Evolutionary conservation across 352 stramenopile genomes (phyloP).

Genomic region (Pythium pyrilobum): DNA sequence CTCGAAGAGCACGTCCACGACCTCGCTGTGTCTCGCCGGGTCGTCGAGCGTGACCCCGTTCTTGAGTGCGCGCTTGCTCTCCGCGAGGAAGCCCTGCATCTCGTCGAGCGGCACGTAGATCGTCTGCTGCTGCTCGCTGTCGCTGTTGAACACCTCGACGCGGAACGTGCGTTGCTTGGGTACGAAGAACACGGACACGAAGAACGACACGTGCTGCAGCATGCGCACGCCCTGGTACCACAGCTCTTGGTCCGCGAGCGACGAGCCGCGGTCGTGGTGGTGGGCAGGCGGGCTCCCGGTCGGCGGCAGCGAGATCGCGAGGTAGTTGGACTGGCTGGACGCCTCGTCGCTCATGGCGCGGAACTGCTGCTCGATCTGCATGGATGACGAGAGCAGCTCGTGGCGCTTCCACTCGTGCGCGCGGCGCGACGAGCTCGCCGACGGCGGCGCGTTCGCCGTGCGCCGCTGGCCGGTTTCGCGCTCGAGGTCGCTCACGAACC

Average conservation of each 20-base stretch:
- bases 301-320: constrained; percentile 7
- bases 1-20: constrained; percentile 59
- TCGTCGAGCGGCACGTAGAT: constrained; percentile 63
- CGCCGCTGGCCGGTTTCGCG: constrained; percentile 60
- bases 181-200: constrained; percentile 67
- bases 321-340: constrained; percentile 2
- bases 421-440: constrained; percentile 13
- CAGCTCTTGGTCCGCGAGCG: constrained; percentile 41
- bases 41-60: constrained; percentile 20
- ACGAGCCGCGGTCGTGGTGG: constrained; percentile 17
- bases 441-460: constrained; percentile 15
- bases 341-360: constrained; percentile 12
- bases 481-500: constrained; percentile 69
- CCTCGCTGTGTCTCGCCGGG: constrained; percentile 25
- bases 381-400: constrained; percentile 28
- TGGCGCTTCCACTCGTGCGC: constrained; percentile 32
- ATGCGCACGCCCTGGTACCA: constrained; percentile 69
- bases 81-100: constrained; percentile 47
- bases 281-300: no score
- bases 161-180: constrained; percentile 59
- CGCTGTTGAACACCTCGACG: constrained; percentile 75
- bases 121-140: constrained; percentile 72
- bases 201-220: constrained; percentile 60
- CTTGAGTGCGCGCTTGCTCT: constrained; percentile 33
- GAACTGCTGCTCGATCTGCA: constrained; percentile 48